Percentiles rank a stretch among this genome's conserved stretches.
phyloP scores from a whole-genome alignment of 805 yeast genomes.

The Teunomyces funiuensis region DNA sequence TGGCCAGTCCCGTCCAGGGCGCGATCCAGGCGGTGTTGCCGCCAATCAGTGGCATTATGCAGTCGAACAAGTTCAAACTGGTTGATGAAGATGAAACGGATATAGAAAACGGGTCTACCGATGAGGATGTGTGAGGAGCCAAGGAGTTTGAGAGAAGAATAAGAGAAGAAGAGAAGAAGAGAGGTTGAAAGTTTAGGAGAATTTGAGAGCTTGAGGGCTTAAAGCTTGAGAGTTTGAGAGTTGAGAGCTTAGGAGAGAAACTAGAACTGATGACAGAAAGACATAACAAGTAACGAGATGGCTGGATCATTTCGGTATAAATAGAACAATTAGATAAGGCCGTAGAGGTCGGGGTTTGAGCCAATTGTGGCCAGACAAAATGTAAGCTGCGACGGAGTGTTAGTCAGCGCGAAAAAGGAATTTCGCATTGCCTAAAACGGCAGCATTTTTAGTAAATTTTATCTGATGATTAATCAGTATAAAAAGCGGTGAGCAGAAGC shows the following conservation, averaged over 20 bases:
- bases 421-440: too few relatives aligned
- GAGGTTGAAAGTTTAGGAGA: too few relatives aligned
- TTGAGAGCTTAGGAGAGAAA: too few relatives aligned
- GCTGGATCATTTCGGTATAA: neutral
- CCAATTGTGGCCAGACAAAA: neutral
- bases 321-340: too few relatives aligned
- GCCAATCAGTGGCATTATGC: constrained; percentile 8
- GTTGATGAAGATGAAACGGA: constrained; percentile 16
- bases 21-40: constrained; percentile 5
- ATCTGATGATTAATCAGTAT: neutral
- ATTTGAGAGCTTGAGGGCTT: too few relatives aligned
- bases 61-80: too few relatives aligned
- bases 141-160: too few relatives aligned
- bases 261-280: neutral
- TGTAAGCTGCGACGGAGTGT: too few relatives aligned
- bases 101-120: constrained; percentile 14
- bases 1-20: constrained; percentile 11
- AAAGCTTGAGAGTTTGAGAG: too few relatives aligned
- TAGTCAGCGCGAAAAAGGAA: too few relatives aligned
- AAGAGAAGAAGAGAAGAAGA: too few relatives aligned
- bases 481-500: neutral
- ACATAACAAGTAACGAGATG: neutral
- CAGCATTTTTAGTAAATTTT: neutral
- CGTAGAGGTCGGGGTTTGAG: too few relatives aligned
- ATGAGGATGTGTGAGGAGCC: constrained; percentile 12